These are phyloP conservation scores for Aegilops speltoides DNA, from an alignment of 176 grass and related monocot species.

Conservation along the genomic window DNA sequence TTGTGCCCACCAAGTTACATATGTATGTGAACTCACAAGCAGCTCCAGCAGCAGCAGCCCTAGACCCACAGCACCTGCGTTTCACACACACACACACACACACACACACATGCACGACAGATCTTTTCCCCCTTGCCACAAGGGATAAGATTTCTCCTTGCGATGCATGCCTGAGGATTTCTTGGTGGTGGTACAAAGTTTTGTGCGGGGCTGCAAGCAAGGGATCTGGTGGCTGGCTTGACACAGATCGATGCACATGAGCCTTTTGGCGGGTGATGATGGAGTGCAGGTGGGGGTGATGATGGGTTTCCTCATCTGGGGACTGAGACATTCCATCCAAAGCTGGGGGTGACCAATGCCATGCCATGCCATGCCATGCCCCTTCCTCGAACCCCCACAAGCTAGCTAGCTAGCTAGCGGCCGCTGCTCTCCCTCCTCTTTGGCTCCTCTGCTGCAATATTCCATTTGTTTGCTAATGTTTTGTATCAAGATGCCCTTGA, in stretches of 20 bases:
- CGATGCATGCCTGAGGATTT: constrained; percentile 20
- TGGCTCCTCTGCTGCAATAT: constrained; percentile 73
- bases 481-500: constrained; percentile 89
- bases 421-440: background rate
- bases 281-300: constrained; percentile 61
- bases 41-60: background rate
- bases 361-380: constrained; percentile 18
- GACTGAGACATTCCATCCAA: constrained; percentile 92
- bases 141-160: constrained; percentile 43
- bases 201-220: constrained; percentile 55
- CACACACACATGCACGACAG: constrained; percentile 46
- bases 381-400: constrained; percentile 25
- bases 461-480: constrained; percentile 94
- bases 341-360: constrained; percentile 43
- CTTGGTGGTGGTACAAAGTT: constrained; percentile 20
- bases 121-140: constrained; percentile 55
- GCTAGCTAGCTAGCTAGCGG: constrained; percentile 10
- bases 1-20: constrained; percentile 48
- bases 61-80: constrained; percentile 1
- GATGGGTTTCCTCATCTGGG: constrained; percentile 67
- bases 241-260: constrained; percentile 43
- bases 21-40: constrained; percentile 38
- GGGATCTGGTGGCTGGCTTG: constrained; percentile 37
- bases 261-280: constrained; percentile 58
- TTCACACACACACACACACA: background rate